Evolutionary conservation across 306 rosid genomes (phyloP), one percentile per base, ranked within the genome.

Genomic region (Vigna angularis): DNA sequence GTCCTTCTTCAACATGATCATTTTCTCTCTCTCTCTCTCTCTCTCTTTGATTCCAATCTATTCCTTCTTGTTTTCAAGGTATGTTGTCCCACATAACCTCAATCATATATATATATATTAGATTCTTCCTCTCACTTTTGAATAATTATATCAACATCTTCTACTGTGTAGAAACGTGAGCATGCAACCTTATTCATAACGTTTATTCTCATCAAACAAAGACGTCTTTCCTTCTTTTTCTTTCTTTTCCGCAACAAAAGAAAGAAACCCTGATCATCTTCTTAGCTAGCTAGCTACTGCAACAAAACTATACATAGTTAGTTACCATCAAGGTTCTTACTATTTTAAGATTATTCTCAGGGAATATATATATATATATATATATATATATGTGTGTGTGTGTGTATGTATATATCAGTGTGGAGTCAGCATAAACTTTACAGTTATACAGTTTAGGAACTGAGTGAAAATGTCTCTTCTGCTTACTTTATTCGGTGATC

Each of bases 41-140:
- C 78, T 83, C 64, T 71, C 42, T 20, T 68, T 78, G 87, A 83
- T 84, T 86, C 93, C 87, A 81, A 75, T 84, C 81, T 56, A 74
- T 49, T 62, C 83, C 47, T 77, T 74, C 90, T 77, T 69, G 72
- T 58, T 81, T 81, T 71, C 79, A 74, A 78, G 78, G 34, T 81
- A 84, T 75, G 76, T 81, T 83, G 52, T 80, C 81, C 93, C 89
- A 89, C 90, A 83, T 77, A 88, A 77, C 17, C 86, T 83, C 88
- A 84, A 88, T 88, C 90, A 86, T 83, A 48, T 45, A 45, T 11
- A 42, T 51, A 63, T 70, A 32, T 53, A 16, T 42, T 84, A 78
- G 89, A 84, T 88, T 84, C 91, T 80, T 76, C 4, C 11, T 49
- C 62, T 55, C 62, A 24, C 55, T 34, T 74, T 47, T 59, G 5